Evolutionary conservation across 2,329 filamentous ascomycete genomes (phyloP), one percentile per base, ranked within the genome.

Genomic region (Trichocomaceae sp.): DNA sequence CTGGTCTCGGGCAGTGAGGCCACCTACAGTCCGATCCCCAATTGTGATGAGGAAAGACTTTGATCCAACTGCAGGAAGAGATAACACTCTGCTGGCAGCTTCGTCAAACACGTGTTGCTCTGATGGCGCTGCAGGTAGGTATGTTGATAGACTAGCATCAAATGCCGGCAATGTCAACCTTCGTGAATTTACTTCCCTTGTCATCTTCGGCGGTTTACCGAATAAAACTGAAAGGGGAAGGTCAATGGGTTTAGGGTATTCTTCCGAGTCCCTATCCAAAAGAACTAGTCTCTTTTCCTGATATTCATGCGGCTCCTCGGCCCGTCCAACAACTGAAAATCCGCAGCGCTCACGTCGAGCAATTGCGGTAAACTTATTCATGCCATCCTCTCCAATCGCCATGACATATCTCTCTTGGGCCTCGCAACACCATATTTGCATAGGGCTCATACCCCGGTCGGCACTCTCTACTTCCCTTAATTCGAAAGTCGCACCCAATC

Each of bases 41-140:
- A 97, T 99, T 1, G 93, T 97, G 66, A 99, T 96, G 37, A 99
- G 79, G 77, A 97, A 99, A 20, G 87, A 90, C 74, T 97, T 97
- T 20, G 91, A 96, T n/a, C 90, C 92, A 20, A 97, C 93, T 1
- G 91, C 83, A 19, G 93, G 92, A 51, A 97, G 78, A 49, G 83
- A 83, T 53, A 97, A 83, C 2, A 97, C 90, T 58, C 90, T 79
- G 62, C 90, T 83, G 0, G 89, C 83, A 15, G 92, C 90, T 70
- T 91, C 85, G 0, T 74, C 69, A n/a, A 85, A 66, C 23, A 83
- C 62, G 6, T 81, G 78, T 19, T 60, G 61, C 29, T 68, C 69
- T 8, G 67, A 74, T 0, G 80, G 73, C 4, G 77, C 72, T 23
- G 82, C 80, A 19, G 84, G 82, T 23, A 86, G 75, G 63, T 87